Conservation (phyloP, 2,329 filamentous ascomycete genomes). For the Ceratocystis smalleyi region DNA sequence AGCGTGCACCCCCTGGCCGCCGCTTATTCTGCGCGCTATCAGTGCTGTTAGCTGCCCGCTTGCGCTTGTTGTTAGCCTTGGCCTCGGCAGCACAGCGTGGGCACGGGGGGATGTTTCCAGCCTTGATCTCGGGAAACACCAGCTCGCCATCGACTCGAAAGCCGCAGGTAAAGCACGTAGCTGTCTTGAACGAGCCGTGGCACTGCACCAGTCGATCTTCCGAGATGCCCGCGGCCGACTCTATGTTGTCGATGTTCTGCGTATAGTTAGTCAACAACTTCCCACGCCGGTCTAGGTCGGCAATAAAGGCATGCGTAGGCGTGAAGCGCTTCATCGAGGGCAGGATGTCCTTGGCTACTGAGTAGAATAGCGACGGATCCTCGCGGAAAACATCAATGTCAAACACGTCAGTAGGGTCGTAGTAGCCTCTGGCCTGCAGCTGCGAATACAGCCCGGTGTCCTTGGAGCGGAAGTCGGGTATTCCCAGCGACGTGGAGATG, state of each 20-base stretch:
- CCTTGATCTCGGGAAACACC: slow-evolving; percentile 66
- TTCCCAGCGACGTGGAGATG: slow-evolving; percentile 90
- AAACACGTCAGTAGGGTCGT: slow-evolving; percentile 88
- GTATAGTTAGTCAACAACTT: slow-evolving; percentile 96
- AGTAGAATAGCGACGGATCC: slow-evolving; percentile 82
- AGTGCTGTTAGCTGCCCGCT: slow-evolving; percentile 26
- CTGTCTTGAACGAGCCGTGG: slow-evolving; percentile 88
- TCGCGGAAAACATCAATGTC: slow-evolving; percentile 75
- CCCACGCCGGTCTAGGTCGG: slow-evolving; percentile 67
- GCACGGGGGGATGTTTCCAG: slow-evolving; percentile 63
- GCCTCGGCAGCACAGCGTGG: slow-evolving; percentile 41
- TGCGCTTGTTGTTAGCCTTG: slow-evolving; percentile 24
- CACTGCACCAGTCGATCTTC: slow-evolving; percentile 82
- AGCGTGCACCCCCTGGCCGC: background rate
- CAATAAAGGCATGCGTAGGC: slow-evolving; percentile 88
- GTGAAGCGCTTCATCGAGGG: slow-evolving; percentile 67
- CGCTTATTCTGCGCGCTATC: slow-evolving; percentile 20
- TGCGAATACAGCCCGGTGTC: slow-evolving; percentile 83
- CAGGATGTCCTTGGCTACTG: slow-evolving; percentile 77
- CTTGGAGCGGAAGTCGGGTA: slow-evolving; percentile 92
- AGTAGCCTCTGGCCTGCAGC: slow-evolving; percentile 58
- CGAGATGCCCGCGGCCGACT: slow-evolving; percentile 68
- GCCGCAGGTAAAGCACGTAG: slow-evolving; percentile 71
- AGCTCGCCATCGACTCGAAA: slow-evolving; percentile 57
- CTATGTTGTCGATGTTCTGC: slow-evolving; percentile 96